Evolutionary conservation across 139 green algal species (phyloP).

Genomic region (Haematococcus sp.): DNA sequence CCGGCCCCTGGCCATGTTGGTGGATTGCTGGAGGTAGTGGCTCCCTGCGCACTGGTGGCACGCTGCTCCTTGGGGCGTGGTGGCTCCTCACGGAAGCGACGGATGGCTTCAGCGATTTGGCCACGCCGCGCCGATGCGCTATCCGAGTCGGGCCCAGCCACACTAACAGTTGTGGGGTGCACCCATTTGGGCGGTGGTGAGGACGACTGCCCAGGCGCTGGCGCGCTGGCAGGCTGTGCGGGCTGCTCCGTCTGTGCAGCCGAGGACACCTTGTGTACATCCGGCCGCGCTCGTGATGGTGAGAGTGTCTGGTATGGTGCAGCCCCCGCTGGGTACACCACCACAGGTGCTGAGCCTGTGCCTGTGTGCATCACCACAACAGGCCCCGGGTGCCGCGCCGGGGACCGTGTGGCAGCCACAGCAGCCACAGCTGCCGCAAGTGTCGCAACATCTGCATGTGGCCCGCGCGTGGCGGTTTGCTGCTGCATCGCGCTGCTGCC

Average conservation of each 20-base stretch:
- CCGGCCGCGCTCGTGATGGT: too few species aligned
- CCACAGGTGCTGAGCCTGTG: too few species aligned
- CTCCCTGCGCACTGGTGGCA: background rate
- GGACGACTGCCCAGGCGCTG: background rate
- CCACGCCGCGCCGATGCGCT: background rate
- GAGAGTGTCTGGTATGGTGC: too few species aligned
- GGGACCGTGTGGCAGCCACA: too few species aligned
- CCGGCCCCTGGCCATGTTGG: background rate
- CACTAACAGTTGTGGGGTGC: background rate
- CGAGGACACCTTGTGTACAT: conserved; percentile 1
- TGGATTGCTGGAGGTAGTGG: background rate
- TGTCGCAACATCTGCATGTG: too few species aligned
- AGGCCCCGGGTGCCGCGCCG: too few species aligned
- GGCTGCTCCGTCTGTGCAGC: conserved; percentile 7
- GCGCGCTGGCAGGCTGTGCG: background rate
- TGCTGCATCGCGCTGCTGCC: too few species aligned
- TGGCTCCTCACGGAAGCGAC: conserved; percentile 6
- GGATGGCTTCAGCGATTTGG: conserved; percentile 1
- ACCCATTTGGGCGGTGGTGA: too few species aligned
- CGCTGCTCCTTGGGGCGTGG: background rate
- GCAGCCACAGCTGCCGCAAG: too few species aligned
- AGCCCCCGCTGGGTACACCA: too few species aligned
- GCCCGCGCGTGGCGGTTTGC: too few species aligned
- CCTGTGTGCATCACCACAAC: too few species aligned
- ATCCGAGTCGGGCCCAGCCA: background rate